Conservation (phyloP, 2,329 filamentous ascomycete species). For the Fusarium tuaranense region DNA sequence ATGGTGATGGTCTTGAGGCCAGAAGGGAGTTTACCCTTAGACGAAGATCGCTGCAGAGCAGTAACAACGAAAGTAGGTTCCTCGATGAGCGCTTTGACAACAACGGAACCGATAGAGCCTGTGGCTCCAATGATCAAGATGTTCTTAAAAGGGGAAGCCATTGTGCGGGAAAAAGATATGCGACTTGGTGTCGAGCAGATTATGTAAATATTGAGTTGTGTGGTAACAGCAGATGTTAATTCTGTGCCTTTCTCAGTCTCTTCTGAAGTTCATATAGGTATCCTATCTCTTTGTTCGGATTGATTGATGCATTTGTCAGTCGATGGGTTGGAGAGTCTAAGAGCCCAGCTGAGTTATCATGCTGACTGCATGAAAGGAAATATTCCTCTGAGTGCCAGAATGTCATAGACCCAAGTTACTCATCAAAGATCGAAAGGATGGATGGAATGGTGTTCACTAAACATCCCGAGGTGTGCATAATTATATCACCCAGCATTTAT, state of each 20-base stretch:
- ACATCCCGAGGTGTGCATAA: neutral
- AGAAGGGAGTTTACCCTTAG: neutral
- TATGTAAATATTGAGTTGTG: neutral
- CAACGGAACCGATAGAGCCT: neutral
- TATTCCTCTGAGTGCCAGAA: neutral
- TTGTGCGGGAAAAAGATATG: neutral
- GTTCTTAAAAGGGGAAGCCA: neutral
- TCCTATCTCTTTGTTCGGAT: neutral
- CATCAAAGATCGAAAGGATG: neutral
- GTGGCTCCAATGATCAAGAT: neutral
- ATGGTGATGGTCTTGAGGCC: neutral
- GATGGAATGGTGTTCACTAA: neutral
- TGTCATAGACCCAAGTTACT: neutral
- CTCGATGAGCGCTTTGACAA: neutral
- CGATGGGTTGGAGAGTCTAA: neutral
- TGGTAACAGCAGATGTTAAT: neutral
- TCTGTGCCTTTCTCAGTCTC: neutral
- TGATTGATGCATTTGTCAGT: neutral
- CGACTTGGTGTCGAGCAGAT: neutral
- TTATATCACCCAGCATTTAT: neutral
- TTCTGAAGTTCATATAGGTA: neutral
- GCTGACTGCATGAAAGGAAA: neutral
- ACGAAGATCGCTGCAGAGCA: neutral
- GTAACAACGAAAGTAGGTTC: neutral
- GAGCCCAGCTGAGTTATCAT: neutral